Base-by-base conservation (phyloP, 2,329 filamentous ascomycete species). In the Aulographum hederae region DNA sequence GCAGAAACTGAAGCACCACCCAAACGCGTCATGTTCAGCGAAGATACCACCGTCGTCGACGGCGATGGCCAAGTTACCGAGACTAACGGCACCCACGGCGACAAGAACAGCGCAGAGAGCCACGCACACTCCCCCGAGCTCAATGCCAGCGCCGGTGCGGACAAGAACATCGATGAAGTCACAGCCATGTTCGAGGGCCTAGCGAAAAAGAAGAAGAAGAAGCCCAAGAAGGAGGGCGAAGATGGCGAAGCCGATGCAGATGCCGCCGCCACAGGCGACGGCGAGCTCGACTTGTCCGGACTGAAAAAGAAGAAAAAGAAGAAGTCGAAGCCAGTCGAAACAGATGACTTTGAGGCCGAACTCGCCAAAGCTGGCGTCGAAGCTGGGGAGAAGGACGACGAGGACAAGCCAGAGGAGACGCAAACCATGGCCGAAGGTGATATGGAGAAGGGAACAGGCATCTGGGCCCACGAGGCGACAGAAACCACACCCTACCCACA, bases 231-330 rank as follows among this genome's bases (percentile, higher is more conserved):
- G 51, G 68, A 74, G 43, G 66, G 56, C 33, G 60, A 52, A 35
- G 66, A 57, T 33, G 50, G 46, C 32, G 62, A 67, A 16, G 67
- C 57, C 25, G 54, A 56, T 18, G 52, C 55, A 13, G n/a, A n/a
- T n/a, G n/a, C n/a, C n/a, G n/a, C n/a, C n/a, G n/a, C n/a, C n/a
- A n/a, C n/a, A n/a, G 54, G 58, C 33, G 40, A 73, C 45, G 62
- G 60, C 43, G 66, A 63, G 37, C 73, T 78, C 43, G 73, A 82
- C 51, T 57, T 65, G 25, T 63, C 63, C 30, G 63, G 74, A 41
- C 67, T 89, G 50, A 73, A 74, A 55, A 78, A 84, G 59, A 95
- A 94, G 65, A 94, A 92, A 64, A 85, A 77, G 62, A 78, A 77
- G 68, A 78, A 76, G 54, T 55, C 60, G 42, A 75, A 75, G 60